Conservation (phyloP, 768 basidiomycete species). For the Neoboletus magnificus region DNA sequence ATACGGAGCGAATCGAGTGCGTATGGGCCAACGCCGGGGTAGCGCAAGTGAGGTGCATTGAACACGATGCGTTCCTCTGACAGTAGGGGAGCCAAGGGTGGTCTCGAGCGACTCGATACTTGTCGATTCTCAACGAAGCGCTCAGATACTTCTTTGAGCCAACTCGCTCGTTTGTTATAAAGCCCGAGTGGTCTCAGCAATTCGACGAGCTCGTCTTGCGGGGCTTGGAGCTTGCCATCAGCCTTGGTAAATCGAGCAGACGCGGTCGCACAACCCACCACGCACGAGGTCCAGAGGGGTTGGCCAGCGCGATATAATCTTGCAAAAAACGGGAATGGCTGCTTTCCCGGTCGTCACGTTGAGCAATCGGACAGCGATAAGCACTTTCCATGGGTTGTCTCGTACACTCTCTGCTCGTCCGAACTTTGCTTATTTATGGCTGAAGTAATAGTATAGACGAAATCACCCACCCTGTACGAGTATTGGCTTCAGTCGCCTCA, state of each 20-base stretch:
- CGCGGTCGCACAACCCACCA: slow-evolving; percentile 37
- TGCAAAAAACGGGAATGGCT: slow-evolving; percentile 65
- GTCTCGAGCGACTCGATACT: slow-evolving; percentile 23
- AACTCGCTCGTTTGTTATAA: slow-evolving; percentile 51
- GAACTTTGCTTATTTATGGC: not conserved
- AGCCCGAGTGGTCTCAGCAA: slow-evolving; percentile 57
- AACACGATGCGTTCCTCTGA: slow-evolving; percentile 16
- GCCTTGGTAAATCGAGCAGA: not conserved
- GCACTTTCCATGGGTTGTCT: slow-evolving; percentile 63
- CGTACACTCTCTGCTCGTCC: slow-evolving; percentile 44
- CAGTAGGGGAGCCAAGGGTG: not conserved
- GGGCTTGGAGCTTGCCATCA: slow-evolving; percentile 32
- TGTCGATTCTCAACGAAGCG: slow-evolving; percentile 44
- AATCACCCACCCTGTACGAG: slow-evolving; percentile 27
- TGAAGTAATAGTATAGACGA: not conserved
- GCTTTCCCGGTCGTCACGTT: slow-evolving; percentile 66
- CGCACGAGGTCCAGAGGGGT: slow-evolving; percentile 51
- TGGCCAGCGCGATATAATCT: slow-evolving; percentile 54
- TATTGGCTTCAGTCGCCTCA: slow-evolving; percentile 31
- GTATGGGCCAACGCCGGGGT: slow-evolving; percentile 65
- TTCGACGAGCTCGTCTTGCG: slow-evolving; percentile 40
- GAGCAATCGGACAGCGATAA: slow-evolving; percentile 63
- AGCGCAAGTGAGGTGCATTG: slow-evolving; percentile 49
- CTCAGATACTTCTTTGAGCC: slow-evolving; percentile 53
- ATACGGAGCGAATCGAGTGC: slow-evolving; percentile 77